Conservation (phyloP, 495 filamentous ascomycete genomes). For the Cairneyella variabilis region DNA sequence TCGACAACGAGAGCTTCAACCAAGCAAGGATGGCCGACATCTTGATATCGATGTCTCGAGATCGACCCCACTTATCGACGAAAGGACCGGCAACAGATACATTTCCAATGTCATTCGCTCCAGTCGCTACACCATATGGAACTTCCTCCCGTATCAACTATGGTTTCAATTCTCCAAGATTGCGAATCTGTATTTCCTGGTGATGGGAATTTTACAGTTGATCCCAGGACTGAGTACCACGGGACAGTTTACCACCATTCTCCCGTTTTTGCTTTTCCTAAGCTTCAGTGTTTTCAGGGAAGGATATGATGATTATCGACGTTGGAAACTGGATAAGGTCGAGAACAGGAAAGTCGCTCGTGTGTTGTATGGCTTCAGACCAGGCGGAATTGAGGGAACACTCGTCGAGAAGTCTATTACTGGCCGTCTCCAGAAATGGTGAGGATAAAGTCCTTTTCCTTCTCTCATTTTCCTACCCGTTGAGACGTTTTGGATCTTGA, state of each 20-base stretch:
- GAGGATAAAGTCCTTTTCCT: too few relatives aligned
- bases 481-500: too few relatives aligned
- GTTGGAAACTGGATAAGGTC: constrained; percentile 79
- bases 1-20: constrained; percentile 11
- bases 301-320: constrained; percentile 82
- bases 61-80: constrained; percentile 58
- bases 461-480: too few relatives aligned
- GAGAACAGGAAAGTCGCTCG: constrained; percentile 66
- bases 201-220: constrained; percentile 81
- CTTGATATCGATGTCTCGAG: constrained; percentile 54
- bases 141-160: constrained; percentile 84
- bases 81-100: constrained; percentile 70
- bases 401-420: too few relatives aligned
- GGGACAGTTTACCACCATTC: constrained; percentile 80
- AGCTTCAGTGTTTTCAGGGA: constrained; percentile 83
- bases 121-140: constrained; percentile 81
- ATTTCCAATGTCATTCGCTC: constrained; percentile 78
- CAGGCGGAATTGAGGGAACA: not conserved
- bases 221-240: constrained; percentile 89
- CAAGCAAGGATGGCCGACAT: constrained; percentile 28
- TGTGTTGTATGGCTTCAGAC: constrained; percentile 4
- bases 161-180: constrained; percentile 86
- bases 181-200: constrained; percentile 88
- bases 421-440: too few relatives aligned
- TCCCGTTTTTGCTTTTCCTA: constrained; percentile 84